phyloP scores from a whole-genome alignment of 2,329 filamentous ascomycete species.

The Botrytis hyacinthi region DNA sequence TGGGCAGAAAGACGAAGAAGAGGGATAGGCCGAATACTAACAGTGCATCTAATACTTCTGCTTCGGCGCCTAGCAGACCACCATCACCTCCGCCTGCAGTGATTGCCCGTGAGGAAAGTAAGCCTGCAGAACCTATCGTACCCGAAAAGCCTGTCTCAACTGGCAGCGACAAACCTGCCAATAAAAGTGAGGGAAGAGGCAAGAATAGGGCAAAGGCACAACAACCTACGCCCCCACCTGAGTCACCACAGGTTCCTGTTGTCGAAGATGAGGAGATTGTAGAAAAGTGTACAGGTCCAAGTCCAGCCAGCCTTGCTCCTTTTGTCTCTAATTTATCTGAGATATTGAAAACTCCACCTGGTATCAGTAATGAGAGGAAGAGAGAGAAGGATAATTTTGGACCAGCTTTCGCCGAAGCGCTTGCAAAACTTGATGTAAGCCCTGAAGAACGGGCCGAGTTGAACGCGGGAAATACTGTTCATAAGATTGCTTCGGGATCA shows the following conservation, averaged over 20 bases:
- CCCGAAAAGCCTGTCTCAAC: constrained; percentile 1
- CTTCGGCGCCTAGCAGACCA: constrained; percentile 34
- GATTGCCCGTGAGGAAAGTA: constrained; percentile 16
- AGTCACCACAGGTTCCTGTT: constrained; percentile 28
- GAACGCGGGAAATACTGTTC: constrained; percentile 56
- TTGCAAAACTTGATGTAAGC: constrained; percentile 48
- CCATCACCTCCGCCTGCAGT: constrained; percentile 30
- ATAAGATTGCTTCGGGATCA: constrained; percentile 60
- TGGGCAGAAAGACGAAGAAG: constrained; percentile 81
- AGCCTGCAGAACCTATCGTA: not conserved
- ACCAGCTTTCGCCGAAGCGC: constrained; percentile 29
- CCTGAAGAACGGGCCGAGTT: constrained; percentile 56
- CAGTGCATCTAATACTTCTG: constrained; percentile 34
- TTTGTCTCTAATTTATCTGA: not conserved
- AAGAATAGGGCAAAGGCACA: constrained; percentile 33
- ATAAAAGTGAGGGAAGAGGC: constrained; percentile 27
- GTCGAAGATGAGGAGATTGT: constrained; percentile 33
- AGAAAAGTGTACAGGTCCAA: constrained; percentile 34
- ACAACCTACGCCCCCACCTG: constrained; percentile 28
- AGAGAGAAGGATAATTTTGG: constrained; percentile 13
- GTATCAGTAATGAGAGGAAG: constrained; percentile 13
- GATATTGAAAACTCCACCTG: constrained; percentile 39
- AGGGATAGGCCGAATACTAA: constrained; percentile 58
- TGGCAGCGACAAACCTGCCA: constrained; percentile 22
- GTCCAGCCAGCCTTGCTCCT: constrained; percentile 40